These are phyloP conservation scores for Blastomyces parvus DNA, from an alignment of 2,329 filamentous ascomycete species.

Conservation along the genomic window DNA sequence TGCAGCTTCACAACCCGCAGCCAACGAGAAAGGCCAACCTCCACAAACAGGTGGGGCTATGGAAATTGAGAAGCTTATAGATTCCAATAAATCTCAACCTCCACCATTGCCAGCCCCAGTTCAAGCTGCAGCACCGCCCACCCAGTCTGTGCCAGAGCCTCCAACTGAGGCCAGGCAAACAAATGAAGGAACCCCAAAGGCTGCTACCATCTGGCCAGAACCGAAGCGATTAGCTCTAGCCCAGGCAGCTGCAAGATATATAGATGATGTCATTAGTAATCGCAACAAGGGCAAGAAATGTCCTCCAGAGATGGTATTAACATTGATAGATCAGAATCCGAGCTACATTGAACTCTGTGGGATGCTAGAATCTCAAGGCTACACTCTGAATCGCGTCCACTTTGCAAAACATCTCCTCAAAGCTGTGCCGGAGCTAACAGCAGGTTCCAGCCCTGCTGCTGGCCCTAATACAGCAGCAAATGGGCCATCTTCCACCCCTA, in stretches of 20 bases:
- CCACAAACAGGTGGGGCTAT: background rate
- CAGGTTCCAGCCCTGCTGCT: conserved; percentile 5
- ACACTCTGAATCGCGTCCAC: conserved; percentile 43
- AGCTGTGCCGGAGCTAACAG: conserved; percentile 22
- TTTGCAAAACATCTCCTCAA: conserved; percentile 44
- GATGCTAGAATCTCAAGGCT: conserved; percentile 41
- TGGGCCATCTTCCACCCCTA: background rate
- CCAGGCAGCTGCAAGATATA: conserved; percentile 39
- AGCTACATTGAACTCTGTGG: conserved; percentile 49
- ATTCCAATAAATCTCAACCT: background rate
- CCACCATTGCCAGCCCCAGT: background rate
- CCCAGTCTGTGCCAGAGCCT: conserved; percentile 1
- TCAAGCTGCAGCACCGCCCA: conserved; percentile 15
- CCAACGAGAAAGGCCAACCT: background rate
- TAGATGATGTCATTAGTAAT: conserved; percentile 29
- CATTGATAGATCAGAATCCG: conserved; percentile 45
- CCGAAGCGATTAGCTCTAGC: conserved; percentile 42
- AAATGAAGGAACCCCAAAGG: conserved; percentile 8
- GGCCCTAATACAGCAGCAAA: conserved; percentile 1
- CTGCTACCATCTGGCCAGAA: conserved; percentile 42
- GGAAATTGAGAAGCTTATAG: background rate
- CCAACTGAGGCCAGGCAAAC: background rate
- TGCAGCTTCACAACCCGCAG: background rate
- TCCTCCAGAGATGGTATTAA: conserved; percentile 33
- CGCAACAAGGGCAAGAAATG: conserved; percentile 33